phyloP scores from a whole-genome alignment of 768 basidiomycete species.

The Russula compacta region DNA sequence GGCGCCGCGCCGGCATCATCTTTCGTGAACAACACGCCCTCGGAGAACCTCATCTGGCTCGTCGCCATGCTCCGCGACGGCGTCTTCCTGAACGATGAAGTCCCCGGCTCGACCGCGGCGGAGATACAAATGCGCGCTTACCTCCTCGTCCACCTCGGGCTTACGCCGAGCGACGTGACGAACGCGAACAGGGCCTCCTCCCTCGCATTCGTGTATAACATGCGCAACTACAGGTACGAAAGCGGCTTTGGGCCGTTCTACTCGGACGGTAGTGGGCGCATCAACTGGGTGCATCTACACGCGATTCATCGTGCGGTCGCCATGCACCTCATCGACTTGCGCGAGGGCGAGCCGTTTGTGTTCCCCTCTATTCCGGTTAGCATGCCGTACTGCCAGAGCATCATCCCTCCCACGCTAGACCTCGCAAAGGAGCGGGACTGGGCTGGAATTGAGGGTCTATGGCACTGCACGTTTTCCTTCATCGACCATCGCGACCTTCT shows the following conservation, averaged over 20 bases:
- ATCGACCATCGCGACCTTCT: constrained; percentile 59
- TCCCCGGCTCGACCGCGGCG: constrained; percentile 23
- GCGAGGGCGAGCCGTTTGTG: constrained; percentile 24
- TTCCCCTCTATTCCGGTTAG: constrained; percentile 38
- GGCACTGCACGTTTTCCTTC: constrained; percentile 60
- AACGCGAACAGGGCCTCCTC: constrained; percentile 30
- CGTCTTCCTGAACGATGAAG: constrained; percentile 32
- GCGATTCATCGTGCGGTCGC: constrained; percentile 48
- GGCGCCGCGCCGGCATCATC: constrained; percentile 32
- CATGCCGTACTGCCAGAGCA: constrained; percentile 44
- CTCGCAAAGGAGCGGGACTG: constrained; percentile 39
- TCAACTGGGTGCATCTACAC: constrained; percentile 55
- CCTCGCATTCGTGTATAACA: constrained; percentile 52
- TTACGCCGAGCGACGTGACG: constrained; percentile 38
- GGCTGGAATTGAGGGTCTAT: constrained; percentile 50
- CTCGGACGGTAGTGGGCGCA: constrained; percentile 32
- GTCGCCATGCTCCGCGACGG: constrained; percentile 35
- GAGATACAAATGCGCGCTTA: constrained; percentile 41
- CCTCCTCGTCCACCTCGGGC: constrained; percentile 49
- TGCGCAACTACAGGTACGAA: constrained; percentile 43
- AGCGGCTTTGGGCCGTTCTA: constrained; percentile 52
- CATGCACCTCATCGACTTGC: constrained; percentile 40
- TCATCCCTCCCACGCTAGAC: constrained; percentile 33
- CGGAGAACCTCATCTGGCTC: constrained; percentile 46
- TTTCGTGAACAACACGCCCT: constrained; percentile 27